A percentile compares a stretch with the other conserved stretches of the same genome.
Evolutionary conservation across 1,284 basidiomycete species (phyloP).

Genomic region (Sanghuangporus weigelae): DNA sequence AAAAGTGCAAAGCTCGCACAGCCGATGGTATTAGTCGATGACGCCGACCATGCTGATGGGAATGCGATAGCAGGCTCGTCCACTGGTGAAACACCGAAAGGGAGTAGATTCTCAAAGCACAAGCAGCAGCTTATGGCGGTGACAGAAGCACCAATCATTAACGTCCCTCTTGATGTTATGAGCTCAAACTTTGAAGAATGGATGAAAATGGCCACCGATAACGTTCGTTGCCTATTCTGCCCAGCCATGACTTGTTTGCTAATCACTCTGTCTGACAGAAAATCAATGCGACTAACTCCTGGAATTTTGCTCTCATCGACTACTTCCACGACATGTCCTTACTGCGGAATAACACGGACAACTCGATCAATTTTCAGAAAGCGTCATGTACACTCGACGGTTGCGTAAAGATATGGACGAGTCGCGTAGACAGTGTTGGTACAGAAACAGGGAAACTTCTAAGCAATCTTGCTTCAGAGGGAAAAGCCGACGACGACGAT

Average conservation of each 20-base stretch:
- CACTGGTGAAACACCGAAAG: conserved; percentile 40
- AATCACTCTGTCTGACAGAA: conserved; percentile 54
- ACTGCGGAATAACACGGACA: conserved; percentile 86
- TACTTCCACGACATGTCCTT: conserved; percentile 99
- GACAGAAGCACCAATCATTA: conserved; percentile 50
- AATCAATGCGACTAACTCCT: conserved; percentile 98
- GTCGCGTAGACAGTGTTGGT: conserved; percentile 93
- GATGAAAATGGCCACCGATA: conserved; percentile 99
- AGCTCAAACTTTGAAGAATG: conserved; percentile 94
- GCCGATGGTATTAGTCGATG: conserved; percentile 34
- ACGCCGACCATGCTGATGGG: conserved; percentile 30
- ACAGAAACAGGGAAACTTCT: conserved; percentile 96
- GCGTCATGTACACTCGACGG: conserved; percentile 97
- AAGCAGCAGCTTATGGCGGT: conserved; percentile 62
- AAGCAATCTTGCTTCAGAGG: conserved; percentile 81
- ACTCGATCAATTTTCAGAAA: conserved; percentile 98
- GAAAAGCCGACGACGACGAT: conserved; percentile 47
- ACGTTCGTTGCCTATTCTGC: conserved; percentile 52
- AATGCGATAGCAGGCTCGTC: conserved; percentile 34
- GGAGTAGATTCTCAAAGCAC: conserved; percentile 39
- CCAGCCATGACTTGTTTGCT: not conserved
- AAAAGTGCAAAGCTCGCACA: conserved; percentile 60
- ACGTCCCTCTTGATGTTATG: conserved; percentile 73
- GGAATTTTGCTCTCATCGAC: conserved; percentile 97
- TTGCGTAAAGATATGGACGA: conserved; percentile 99